phyloP scores from a whole-genome alignment of 106 monocot genomes.

The Allium sativum region DNA sequence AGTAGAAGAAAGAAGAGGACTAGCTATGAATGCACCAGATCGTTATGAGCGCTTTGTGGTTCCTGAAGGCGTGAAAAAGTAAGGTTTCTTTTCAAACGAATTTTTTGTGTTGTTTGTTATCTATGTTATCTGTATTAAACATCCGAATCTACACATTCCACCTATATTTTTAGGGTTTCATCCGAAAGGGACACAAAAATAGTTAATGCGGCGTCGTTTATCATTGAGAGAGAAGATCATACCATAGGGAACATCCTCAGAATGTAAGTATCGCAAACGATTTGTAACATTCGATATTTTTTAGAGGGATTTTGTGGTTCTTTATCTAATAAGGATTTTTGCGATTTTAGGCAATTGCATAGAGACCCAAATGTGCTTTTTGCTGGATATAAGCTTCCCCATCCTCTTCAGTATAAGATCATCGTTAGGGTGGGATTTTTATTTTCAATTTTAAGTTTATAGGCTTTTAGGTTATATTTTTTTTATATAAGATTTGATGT shows the following conservation, averaged over 20 bases:
- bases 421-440: slow-evolving; percentile 51
- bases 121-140: background rate
- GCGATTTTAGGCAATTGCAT: slow-evolving; percentile 70
- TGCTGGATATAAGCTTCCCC: slow-evolving; percentile 96
- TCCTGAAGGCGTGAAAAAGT: slow-evolving; percentile 93
- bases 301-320: background rate
- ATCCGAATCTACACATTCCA: no score
- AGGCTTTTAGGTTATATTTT: background rate
- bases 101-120: background rate
- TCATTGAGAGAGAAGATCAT: slow-evolving; percentile 88
- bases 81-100: background rate
- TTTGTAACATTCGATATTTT: background rate
- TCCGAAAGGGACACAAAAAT: slow-evolving; percentile 98
- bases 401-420: slow-evolving; percentile 95
- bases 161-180: slow-evolving; percentile 43
- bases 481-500: no score
- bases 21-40: slow-evolving; percentile 85
- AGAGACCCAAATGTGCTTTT: slow-evolving; percentile 92
- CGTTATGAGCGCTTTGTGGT: slow-evolving; percentile 98
- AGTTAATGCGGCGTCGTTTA: slow-evolving; percentile 95
- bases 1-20: background rate
- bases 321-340: background rate
- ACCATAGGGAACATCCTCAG: slow-evolving; percentile 94
- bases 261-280: slow-evolving; percentile 31
- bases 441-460: background rate